A percentile compares a stretch with the other conserved stretches of the same genome.
These are phyloP conservation scores for Fusarium avenaceum DNA, from an alignment of 2,329 filamentous ascomycete genomes.

Conservation along the genomic window DNA sequence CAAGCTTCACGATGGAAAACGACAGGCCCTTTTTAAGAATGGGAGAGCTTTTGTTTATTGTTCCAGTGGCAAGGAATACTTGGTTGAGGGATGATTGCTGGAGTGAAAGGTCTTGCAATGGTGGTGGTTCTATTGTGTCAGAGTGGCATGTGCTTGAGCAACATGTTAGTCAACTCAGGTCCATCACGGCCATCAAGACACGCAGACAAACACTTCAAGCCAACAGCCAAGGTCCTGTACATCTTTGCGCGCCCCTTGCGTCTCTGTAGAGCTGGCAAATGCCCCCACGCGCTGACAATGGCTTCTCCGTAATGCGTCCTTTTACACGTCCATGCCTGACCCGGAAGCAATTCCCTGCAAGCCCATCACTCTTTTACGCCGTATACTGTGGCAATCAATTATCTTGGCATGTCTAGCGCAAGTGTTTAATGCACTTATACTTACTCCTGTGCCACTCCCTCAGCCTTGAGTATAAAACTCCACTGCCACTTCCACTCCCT, in stretches of 20 bases:
- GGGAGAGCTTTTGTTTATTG: neutral
- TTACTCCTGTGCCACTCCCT: conserved; percentile 4
- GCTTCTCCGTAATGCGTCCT: conserved; percentile 2
- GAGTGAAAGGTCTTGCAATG: neutral
- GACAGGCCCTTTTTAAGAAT: neutral
- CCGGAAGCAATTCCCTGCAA: conserved; percentile 13
- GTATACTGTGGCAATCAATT: conserved; percentile 13
- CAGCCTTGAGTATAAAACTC: conserved; percentile 22
- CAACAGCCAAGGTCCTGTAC: neutral
- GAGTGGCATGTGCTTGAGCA: neutral
- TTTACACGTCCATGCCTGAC: neutral
- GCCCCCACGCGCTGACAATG: conserved; percentile 22
- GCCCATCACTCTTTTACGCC: neutral
- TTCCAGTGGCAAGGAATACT: neutral
- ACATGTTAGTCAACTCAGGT: neutral
- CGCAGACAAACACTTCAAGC: neutral
- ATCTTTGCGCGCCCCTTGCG: neutral
- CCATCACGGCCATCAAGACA: neutral
- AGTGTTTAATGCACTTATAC: neutral
- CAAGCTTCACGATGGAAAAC: conserved; percentile 22
- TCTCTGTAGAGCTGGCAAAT: neutral
- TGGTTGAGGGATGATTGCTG: neutral
- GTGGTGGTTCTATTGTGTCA: too few species aligned
- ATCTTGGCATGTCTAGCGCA: conserved; percentile 4
- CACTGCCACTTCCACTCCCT: conserved; percentile 5